phyloP scores from a whole-genome alignment of 768 basidiomycete genomes.

The Gyrodon lividus region DNA sequence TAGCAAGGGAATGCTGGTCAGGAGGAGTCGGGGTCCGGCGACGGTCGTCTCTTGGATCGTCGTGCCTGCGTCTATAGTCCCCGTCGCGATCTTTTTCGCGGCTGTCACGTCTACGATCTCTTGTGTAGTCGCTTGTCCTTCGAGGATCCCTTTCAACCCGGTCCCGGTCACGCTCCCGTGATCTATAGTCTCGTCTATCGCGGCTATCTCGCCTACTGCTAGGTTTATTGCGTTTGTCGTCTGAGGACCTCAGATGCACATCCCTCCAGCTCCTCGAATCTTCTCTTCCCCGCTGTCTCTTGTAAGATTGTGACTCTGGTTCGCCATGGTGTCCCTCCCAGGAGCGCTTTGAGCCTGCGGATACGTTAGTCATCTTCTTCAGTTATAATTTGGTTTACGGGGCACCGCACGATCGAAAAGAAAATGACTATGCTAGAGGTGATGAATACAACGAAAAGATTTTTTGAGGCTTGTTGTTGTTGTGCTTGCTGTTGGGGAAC shows the following conservation, averaged over 20 bases:
- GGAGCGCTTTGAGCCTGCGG: conserved; percentile 81
- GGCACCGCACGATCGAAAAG: conserved; percentile 75
- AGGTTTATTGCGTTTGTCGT: conserved; percentile 23
- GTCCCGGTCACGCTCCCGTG: conserved; percentile 38
- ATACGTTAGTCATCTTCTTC: conserved; percentile 70
- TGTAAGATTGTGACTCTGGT: conserved; percentile 37
- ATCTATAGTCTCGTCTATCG: conserved; percentile 36
- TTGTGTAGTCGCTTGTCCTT: conserved; percentile 28
- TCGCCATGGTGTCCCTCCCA: conserved; percentile 58
- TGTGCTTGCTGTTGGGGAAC: conserved; percentile 2
- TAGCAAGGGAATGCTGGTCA: conserved; percentile 9
- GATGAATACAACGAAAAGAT: neutral
- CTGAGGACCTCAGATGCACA: conserved; percentile 49
- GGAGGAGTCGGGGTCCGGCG: conserved; percentile 17
- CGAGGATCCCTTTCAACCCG: conserved; percentile 36
- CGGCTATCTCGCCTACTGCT: conserved; percentile 36
- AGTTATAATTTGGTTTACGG: conserved; percentile 58
- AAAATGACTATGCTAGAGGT: conserved; percentile 16
- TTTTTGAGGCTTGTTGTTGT: conserved; percentile 1
- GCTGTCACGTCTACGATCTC: conserved; percentile 29
- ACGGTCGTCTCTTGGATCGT: conserved; percentile 28
- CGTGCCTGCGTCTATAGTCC: conserved; percentile 31
- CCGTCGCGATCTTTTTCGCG: conserved; percentile 24
- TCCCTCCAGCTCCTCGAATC: conserved; percentile 71
- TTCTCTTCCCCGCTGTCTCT: conserved; percentile 53